A percentile compares a stretch with the other conserved stretches of the same genome.
These are phyloP conservation scores for Amanita molliuscula DNA, from an alignment of 768 basidiomycete genomes.

Conservation along the genomic window DNA sequence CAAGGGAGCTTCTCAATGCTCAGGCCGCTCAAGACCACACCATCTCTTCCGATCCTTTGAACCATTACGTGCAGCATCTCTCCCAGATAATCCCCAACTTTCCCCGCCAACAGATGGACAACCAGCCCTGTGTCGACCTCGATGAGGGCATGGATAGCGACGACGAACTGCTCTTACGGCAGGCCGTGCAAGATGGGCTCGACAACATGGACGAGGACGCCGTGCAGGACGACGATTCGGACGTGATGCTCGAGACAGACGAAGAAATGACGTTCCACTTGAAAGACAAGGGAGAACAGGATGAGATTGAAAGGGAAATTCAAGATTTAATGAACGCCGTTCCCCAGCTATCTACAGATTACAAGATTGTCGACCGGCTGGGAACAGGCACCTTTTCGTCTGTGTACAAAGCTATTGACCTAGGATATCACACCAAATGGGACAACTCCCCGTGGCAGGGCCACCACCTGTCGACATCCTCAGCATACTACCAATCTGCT, in stretches of 20 bases:
- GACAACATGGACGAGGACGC: slow-evolving; percentile 10
- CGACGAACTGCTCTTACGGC: slow-evolving; percentile 22
- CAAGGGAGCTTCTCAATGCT: slow-evolving; percentile 2
- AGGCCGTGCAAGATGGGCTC: slow-evolving; percentile 1
- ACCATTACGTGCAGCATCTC: slow-evolving; percentile 11
- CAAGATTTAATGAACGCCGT: slow-evolving; percentile 54
- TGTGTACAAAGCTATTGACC: slow-evolving; percentile 95
- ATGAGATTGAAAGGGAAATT: slow-evolving; percentile 73
- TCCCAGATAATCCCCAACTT: slow-evolving; percentile 7
- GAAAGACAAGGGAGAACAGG: slow-evolving; percentile 56
- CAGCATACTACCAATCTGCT: slow-evolving; percentile 53
- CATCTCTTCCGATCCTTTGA: slow-evolving; percentile 14
- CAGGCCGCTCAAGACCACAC: not conserved
- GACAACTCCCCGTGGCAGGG: slow-evolving; percentile 70
- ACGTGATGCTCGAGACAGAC: slow-evolving; percentile 30
- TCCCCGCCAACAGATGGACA: slow-evolving; percentile 3
- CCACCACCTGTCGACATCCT: slow-evolving; percentile 47
- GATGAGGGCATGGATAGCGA: slow-evolving; percentile 44
- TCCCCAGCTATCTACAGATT: slow-evolving; percentile 54
- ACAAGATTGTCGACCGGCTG: slow-evolving; percentile 78
- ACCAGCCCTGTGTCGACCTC: slow-evolving; percentile 26
- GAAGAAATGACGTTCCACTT: slow-evolving; percentile 52
- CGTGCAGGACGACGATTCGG: slow-evolving; percentile 18
- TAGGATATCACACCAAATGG: slow-evolving; percentile 64
- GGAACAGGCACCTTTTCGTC: slow-evolving; percentile 98